Evolutionary conservation across 2,329 filamentous ascomycete genomes (phyloP).

Genomic region (Sphaerulina populicola): DNA sequence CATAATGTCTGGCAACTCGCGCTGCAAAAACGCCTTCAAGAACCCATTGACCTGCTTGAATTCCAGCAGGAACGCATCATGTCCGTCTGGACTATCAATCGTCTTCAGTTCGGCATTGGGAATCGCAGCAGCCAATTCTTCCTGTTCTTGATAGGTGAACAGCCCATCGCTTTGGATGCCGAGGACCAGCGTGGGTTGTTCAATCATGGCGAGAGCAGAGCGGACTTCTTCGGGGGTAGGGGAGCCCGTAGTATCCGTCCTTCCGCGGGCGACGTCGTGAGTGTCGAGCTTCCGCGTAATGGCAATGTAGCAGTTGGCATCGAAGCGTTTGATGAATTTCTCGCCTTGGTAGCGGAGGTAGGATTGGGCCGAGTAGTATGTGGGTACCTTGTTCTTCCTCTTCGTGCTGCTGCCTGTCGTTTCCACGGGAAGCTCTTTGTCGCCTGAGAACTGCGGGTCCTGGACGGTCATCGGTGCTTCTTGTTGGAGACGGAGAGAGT

Average conservation of each 20-base stretch:
- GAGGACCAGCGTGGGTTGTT: slow-evolving; percentile 82
- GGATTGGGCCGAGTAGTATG: slow-evolving; percentile 97
- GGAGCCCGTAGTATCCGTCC: slow-evolving; percentile 20
- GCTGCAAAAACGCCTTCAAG: slow-evolving; percentile 71
- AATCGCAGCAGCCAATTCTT: slow-evolving; percentile 78
- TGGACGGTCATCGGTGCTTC: slow-evolving; percentile 26
- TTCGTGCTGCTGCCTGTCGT: slow-evolving; percentile 19
- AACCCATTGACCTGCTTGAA: slow-evolving; percentile 95
- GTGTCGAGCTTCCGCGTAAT: slow-evolving; percentile 97
- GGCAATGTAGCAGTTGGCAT: slow-evolving; percentile 97
- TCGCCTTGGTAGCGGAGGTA: slow-evolving; percentile 93
- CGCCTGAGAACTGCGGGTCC: slow-evolving; percentile 43
- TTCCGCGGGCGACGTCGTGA: slow-evolving; percentile 59
- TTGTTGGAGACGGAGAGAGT: slow-evolving; percentile 13
- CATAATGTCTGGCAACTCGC: slow-evolving; percentile 86
- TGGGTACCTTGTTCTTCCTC: slow-evolving; percentile 39
- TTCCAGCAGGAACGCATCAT: slow-evolving; percentile 91
- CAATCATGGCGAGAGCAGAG: slow-evolving; percentile 69
- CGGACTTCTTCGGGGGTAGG: slow-evolving; percentile 49
- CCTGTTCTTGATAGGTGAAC: slow-evolving; percentile 93
- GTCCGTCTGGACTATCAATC: slow-evolving; percentile 89
- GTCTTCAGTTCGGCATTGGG: slow-evolving; percentile 68
- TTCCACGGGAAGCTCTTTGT: slow-evolving; percentile 31
- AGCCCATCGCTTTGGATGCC: slow-evolving; percentile 93
- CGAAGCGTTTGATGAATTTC: slow-evolving; percentile 95